Percentiles rank a stretch among this genome's conserved stretches.
phyloP scores from a whole-genome alignment of 306 rosid species.

The Cucumis cinereus region DNA sequence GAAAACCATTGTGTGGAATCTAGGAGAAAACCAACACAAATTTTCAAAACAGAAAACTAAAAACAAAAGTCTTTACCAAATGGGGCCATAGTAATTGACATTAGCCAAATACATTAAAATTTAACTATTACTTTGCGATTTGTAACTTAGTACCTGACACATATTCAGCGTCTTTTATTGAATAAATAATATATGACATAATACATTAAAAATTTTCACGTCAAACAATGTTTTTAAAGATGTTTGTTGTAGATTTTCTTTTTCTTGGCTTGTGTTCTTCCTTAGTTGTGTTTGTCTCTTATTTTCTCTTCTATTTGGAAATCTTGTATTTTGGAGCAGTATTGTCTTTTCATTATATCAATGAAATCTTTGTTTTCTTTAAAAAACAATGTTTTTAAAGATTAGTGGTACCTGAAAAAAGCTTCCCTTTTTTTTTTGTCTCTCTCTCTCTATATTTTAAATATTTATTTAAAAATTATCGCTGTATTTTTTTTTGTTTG shows the following conservation, averaged over 20 bases:
- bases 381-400: neutral
- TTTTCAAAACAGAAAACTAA: no score
- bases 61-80: no score
- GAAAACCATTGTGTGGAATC: no score
- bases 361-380: no score
- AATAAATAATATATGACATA: neutral
- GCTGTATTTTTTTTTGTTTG: neutral
- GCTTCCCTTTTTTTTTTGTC: neutral
- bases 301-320: no score
- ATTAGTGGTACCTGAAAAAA: neutral
- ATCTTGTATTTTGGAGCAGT: no score
- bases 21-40: no score
- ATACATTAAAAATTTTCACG: neutral
- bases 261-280: no score
- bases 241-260: no score
- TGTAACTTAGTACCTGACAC: neutral
- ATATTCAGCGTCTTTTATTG: neutral
- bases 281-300: no score
- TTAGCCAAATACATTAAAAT: neutral
- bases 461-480: neutral
- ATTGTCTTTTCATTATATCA: no score
- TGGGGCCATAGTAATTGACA: neutral
- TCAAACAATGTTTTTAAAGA: neutral
- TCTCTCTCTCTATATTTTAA: neutral
- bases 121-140: neutral